Evolutionary conservation across 129 eudicot genomes (phyloP).

Genomic region (Artemisia argyi): DNA sequence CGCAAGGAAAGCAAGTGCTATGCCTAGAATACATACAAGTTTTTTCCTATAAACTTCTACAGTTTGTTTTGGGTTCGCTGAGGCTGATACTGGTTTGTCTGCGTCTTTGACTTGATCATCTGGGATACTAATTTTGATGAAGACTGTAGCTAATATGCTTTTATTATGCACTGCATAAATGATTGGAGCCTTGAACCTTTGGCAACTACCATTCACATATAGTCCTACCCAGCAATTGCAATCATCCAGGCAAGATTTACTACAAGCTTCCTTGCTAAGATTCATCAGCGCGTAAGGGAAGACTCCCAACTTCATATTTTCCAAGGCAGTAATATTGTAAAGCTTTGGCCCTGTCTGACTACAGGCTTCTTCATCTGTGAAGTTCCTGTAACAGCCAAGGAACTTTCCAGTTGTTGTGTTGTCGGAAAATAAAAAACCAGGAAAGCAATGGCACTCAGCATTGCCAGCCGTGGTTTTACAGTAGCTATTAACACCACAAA

Average conservation of each 20-base stretch:
- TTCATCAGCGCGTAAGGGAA: constrained; percentile 2
- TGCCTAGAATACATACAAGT: constrained; percentile 15
- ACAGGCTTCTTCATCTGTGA: constrained; percentile 33
- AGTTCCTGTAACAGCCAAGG: constrained; percentile 38
- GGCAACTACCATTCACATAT: constrained; percentile 13
- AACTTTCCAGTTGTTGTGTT: constrained; percentile 10
- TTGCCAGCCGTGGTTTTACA: neutral
- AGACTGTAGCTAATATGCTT: constrained; percentile 11
- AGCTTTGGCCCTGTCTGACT: constrained; percentile 3
- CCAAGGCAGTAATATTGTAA: constrained; percentile 11
- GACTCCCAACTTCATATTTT: neutral
- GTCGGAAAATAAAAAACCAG: constrained; percentile 24
- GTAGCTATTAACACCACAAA: constrained; percentile 42
- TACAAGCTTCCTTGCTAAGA: constrained; percentile 22
- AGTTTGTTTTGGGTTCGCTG: neutral
- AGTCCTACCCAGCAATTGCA: constrained; percentile 37
- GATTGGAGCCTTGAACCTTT: constrained; percentile 12
- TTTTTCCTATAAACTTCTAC: constrained; percentile 5
- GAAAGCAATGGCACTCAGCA: constrained; percentile 30
- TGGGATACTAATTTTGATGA: constrained; percentile 29
- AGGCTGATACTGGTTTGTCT: neutral
- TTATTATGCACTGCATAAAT: neutral
- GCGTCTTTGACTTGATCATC: neutral
- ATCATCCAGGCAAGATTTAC: constrained; percentile 28
- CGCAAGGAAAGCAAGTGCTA: constrained; percentile 25